phyloP scores from a whole-genome alignment of 2,329 filamentous ascomycete species.

The Diaporthe longicolla region DNA sequence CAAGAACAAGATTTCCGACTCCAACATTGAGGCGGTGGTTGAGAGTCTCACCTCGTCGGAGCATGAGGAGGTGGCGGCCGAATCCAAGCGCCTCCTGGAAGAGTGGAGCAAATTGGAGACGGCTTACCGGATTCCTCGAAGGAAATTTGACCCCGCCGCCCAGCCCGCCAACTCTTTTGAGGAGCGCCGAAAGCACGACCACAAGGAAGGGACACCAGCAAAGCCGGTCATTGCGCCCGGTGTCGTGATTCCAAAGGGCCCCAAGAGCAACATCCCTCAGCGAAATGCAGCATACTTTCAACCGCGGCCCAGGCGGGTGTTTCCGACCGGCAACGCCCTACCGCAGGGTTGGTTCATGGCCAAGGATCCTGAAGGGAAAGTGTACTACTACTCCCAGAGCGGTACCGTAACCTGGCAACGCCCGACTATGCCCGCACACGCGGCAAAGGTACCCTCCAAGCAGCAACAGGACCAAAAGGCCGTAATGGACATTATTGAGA shows the following conservation, averaged over 20 bases:
- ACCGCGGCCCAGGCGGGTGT: constrained; percentile 64
- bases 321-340: constrained; percentile 66
- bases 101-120: constrained; percentile 92
- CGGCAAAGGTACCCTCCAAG: constrained; percentile 75
- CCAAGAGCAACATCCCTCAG: constrained; percentile 72
- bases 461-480: constrained; percentile 76
- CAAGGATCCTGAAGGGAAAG: constrained; percentile 77
- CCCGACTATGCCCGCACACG: constrained; percentile 79
- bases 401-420: constrained; percentile 86
- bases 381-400: constrained; percentile 87
- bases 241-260: constrained; percentile 70
- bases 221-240: constrained; percentile 48
- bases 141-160: constrained; percentile 83
- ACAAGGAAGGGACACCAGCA: constrained; percentile 46
- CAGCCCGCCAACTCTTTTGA: constrained; percentile 69
- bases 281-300: constrained; percentile 64
- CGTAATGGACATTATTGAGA: constrained; percentile 88
- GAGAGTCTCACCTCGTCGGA: constrained; percentile 76
- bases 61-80: constrained; percentile 81
- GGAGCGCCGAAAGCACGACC: constrained; percentile 75
- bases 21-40: constrained; percentile 90
- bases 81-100: constrained; percentile 79
- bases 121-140: constrained; percentile 92
- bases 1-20: constrained; percentile 96
- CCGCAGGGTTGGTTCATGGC: constrained; percentile 90